Evolutionary conservation across 352 stramenopile genomes (phyloP), one percentile per base, ranked within the genome.

Genomic region (Elongisporangium anandrum): DNA sequence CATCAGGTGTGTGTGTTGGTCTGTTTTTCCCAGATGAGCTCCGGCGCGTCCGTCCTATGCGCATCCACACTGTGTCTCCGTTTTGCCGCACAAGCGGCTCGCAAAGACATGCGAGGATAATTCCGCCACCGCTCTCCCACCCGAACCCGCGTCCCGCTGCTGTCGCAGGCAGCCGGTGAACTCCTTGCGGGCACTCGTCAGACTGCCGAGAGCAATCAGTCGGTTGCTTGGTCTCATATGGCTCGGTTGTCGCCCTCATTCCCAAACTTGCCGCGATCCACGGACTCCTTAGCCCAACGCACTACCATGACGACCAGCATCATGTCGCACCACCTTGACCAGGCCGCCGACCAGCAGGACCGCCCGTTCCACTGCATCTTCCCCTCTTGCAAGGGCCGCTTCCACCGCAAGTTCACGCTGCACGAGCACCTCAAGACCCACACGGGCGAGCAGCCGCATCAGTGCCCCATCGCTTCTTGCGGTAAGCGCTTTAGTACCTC

Each of bases 391-490:
- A 64, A 63, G 19, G 68, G 74, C 41, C 72, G 77, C 57, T 89
- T 89, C 71, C 77, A 87, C 54, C 79, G 79, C 65, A 87, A 85
- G 60, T 89, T 87, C 52, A 90, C 79, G 10, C 77, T 90, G 59
- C 85, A 69, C 52, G 80, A 90, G 56, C 82, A 92, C 66, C 81
- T 88, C 65, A 90, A 90, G 72, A 92, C 80, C 49, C 82, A 92
- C 72, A 90, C 82, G 58, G 82, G 82, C 45, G 82, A 92, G 68
- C 85, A 88, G 64, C 80, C 83, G 16, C 78, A 86, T 61, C 69
- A 82, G 55, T 87, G 77, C 54, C 56, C 74, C 16, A 79, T 79
- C 56, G 63, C 57, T n/a, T 71, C 70, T 4, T 87, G 77, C 63
- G 74, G 62, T 20, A 87, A 84, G 70, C 75, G 75, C 48, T 87